phyloP scores from a whole-genome alignment of 192 early-diverging fungal species.

The Podochytrium sp. region DNA sequence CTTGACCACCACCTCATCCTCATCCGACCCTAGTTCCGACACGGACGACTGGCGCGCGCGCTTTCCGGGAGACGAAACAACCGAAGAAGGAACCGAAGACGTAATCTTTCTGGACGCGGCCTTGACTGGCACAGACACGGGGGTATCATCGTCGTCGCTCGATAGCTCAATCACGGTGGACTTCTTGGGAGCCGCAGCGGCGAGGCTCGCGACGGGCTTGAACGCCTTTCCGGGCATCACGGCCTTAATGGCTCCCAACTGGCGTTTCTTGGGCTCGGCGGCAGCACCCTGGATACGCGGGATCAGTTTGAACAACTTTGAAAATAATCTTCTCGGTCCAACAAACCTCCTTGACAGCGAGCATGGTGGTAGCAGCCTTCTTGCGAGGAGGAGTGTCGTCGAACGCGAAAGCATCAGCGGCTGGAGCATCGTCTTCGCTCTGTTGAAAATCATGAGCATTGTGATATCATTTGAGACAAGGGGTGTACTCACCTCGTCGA shows the following conservation, averaged over 20 bases:
- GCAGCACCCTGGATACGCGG: background rate
- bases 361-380: conserved; percentile 13
- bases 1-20: background rate
- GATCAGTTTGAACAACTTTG: too few relatives aligned
- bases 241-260: conserved; percentile 14
- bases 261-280: conserved; percentile 17
- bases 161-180: conserved; percentile 5
- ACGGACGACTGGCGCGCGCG: background rate
- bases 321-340: background rate
- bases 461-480: background rate
- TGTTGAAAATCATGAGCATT: background rate
- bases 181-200: background rate
- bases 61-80: conserved; percentile 3
- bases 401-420: conserved; percentile 5
- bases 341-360: background rate
- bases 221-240: conserved; percentile 9
- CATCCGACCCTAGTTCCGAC: background rate
- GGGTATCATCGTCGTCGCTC: conserved; percentile 7
- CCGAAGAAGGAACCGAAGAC: background rate
- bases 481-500: background rate
- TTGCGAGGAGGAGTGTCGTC: conserved; percentile 21
- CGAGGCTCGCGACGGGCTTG: background rate
- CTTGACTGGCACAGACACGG: conserved; percentile 7
- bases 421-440: background rate
- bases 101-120: background rate